Evolutionary conservation across 495 filamentous ascomycete species (phyloP).

Genomic region (Neurospora sp.): DNA sequence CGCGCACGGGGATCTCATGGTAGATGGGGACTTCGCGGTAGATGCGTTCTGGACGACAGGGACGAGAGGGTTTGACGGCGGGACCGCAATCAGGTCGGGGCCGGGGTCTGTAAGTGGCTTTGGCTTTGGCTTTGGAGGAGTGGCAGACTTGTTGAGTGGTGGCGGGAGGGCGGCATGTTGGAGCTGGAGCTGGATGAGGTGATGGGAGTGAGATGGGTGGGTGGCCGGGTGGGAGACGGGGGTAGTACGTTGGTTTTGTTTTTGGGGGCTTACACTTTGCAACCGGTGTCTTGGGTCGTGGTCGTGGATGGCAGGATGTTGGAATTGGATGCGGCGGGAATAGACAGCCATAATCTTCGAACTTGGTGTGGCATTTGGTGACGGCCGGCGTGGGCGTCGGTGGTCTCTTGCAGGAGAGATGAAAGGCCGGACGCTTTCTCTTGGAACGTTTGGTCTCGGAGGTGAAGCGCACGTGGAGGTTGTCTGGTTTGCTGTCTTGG

Average conservation of each 20-base stretch:
- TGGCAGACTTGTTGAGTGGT: not conserved
- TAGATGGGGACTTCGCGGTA: not conserved
- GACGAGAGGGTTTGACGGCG: not conserved
- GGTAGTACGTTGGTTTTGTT: not conserved
- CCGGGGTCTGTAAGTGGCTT: not conserved
- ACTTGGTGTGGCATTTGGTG: not conserved
- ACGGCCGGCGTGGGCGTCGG: not conserved
- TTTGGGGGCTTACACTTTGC: not conserved
- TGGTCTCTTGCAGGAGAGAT: not conserved
- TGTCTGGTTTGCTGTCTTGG: not conserved
- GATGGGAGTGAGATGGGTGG: not conserved
- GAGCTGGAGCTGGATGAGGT: not conserved
- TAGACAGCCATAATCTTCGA: not conserved
- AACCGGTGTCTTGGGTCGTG: not conserved
- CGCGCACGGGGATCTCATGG: not conserved
- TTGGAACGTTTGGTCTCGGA: not conserved
- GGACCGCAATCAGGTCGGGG: not conserved
- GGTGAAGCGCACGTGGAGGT: not conserved
- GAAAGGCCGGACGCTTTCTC: not conserved
- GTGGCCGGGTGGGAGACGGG: not conserved
- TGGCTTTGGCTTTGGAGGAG: not conserved
- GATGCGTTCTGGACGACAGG: not conserved
- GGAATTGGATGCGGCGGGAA: not conserved
- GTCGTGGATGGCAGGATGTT: not conserved
- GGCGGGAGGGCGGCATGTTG: not conserved